These are phyloP conservation scores for Blepharisma japonicum DNA, from an alignment of 73 alveolate species.

Conservation along the genomic window DNA sequence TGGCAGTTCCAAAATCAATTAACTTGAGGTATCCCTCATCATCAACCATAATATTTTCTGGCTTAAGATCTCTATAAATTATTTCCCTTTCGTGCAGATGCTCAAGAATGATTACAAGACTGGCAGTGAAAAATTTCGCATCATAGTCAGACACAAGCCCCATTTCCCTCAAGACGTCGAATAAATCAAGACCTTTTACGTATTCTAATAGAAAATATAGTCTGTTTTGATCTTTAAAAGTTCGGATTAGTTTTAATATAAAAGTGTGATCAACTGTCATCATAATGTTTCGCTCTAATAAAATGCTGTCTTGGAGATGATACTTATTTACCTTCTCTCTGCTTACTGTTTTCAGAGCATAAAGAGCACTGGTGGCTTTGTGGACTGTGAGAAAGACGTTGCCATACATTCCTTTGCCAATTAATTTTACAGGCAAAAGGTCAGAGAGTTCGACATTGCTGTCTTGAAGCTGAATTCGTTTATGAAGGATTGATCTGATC, in stretches of 20 bases:
- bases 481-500: conserved; percentile 55
- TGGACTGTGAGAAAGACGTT: conserved; percentile 63
- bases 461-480: conserved; percentile 57
- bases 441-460: conserved; percentile 52
- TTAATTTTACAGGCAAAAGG: conserved; percentile 40
- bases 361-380: conserved; percentile 18
- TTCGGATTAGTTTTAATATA: conserved; percentile 50
- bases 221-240: conserved; percentile 51
- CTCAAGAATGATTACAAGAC: conserved; percentile 46
- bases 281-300: not conserved
- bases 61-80: conserved; percentile 54
- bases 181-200: conserved; percentile 54
- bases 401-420: conserved; percentile 76
- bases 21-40: conserved; percentile 53
- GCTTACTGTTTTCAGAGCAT: conserved; percentile 12
- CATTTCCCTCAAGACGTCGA: conserved; percentile 52
- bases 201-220: conserved; percentile 55
- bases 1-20: conserved; percentile 66
- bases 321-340: not conserved
- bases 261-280: conserved; percentile 10
- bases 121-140: conserved; percentile 49
- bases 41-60: conserved; percentile 57
- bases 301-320: conserved; percentile 10
- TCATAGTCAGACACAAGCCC: conserved; percentile 38
- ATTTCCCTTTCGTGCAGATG: conserved; percentile 58